Evolutionary conservation across 1,139 yeast genomes (phyloP), one percentile per base, ranked within the genome.

Genomic region (Geotrichum siamense): DNA sequence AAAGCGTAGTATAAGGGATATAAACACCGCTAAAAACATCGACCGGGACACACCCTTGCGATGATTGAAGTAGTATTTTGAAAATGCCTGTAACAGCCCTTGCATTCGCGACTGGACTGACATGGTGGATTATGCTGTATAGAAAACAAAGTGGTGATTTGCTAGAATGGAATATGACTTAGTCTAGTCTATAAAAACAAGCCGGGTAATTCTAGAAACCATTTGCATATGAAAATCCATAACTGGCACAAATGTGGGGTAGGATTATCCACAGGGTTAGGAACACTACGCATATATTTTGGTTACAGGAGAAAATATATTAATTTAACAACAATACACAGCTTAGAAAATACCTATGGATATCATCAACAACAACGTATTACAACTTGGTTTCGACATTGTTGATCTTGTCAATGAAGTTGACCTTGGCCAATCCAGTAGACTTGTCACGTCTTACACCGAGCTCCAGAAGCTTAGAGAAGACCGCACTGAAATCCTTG

Each of bases 401-500:
- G 46, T 56, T 56, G 45, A 52, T 47, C 48, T 50, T 48, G 45
- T 53, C 53, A 45, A 58, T 43, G 42, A 41, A 51, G 47, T 61
- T 63, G 44, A 60, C 48, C 47, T 48, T 43, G 19, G 67, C 67
- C 43, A 49, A 38, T 17, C 67, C 66, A 40, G 55, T 50, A 16
- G 54, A 13, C 34, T 28, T 46, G 39, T 60, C 64, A 33, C 69
- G 57, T 34, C 67, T 61, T 13, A 68, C 68, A 9, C 86, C 86
- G 39, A 78, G 69, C 60, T 79, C 86, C 42, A 79, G 56, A 45
- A 79, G 64, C 61, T 75, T 76, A 39, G 65, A 60, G 56, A 78
- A 79, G 6, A 70, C 79, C 37, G 56, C 56, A 3, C 79, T 65
- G 55, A 79, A 79, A 58, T 78, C 78, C 13, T 60, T 57, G 59